Evolutionary conservation across 192 early-diverging fungal genomes (phyloP).

Genomic region (Podila epigama): DNA sequence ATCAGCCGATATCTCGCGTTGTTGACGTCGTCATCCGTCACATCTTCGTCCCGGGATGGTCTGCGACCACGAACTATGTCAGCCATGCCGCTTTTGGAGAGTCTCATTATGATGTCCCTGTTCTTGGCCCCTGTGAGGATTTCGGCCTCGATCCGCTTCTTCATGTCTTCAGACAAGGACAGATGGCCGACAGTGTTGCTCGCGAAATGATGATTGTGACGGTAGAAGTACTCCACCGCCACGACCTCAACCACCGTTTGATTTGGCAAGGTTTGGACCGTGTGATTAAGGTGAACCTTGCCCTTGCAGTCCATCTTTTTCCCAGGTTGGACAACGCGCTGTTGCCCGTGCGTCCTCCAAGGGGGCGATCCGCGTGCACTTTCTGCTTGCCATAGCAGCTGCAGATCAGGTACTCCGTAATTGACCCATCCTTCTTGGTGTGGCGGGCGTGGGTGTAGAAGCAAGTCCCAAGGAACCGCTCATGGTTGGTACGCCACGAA

Average conservation of each 20-base stretch:
- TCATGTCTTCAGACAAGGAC: neutral
- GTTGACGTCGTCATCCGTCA: neutral
- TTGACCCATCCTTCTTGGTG: neutral
- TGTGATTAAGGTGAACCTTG: neutral
- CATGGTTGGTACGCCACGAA: neutral
- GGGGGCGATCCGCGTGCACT: neutral
- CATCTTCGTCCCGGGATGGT: neutral
- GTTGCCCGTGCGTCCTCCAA: neutral
- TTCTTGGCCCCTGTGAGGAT: neutral
- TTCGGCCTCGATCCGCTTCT: neutral
- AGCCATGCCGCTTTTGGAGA: neutral
- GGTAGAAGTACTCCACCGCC: conserved; percentile 2
- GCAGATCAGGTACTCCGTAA: neutral
- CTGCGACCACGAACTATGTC: neutral
- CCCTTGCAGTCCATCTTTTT: neutral
- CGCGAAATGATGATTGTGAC: neutral
- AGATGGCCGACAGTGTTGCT: neutral
- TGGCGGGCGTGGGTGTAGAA: neutral
- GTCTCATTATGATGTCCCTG: neutral
- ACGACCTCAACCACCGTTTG: neutral
- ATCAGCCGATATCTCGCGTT: neutral
- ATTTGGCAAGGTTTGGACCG: neutral
- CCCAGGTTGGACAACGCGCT: neutral
- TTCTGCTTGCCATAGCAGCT: neutral
- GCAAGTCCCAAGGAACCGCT: neutral